phyloP scores from a whole-genome alignment of 1,284 basidiomycete species.

The Pascua guehoae region DNA sequence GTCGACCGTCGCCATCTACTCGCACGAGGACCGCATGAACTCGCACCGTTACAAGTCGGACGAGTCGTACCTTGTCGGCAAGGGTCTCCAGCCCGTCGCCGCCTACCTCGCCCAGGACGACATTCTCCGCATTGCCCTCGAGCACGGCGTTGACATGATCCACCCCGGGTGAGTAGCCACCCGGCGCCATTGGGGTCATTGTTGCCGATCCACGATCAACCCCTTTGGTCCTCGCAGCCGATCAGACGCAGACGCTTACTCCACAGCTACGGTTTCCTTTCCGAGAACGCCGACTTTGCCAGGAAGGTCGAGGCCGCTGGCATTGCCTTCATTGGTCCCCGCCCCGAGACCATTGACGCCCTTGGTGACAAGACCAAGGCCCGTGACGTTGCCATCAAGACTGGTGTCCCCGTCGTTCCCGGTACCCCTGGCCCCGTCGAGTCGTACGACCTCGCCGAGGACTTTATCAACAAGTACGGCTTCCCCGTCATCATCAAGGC shows the following conservation, averaged over 20 bases:
- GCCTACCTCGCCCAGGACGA: constrained; percentile 98
- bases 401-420: constrained; percentile 92
- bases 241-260: constrained; percentile 4
- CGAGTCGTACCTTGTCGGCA: constrained; percentile 97
- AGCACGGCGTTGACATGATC: constrained; percentile 99
- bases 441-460: constrained; percentile 73
- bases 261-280: constrained; percentile 91
- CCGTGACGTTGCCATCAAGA: constrained; percentile 70
- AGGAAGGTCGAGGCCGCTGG: constrained; percentile 95
- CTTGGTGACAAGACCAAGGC: constrained; percentile 99
- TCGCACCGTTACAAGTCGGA: constrained; percentile 99
- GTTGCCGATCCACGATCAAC: background rate
- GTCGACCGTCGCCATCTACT: constrained; percentile 99
- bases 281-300: constrained; percentile 94
- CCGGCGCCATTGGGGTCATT: too few species aligned
- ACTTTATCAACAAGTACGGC: constrained; percentile 90
- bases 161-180: constrained; percentile 78
- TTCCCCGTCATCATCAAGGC: constrained; percentile 99
- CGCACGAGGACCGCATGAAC: constrained; percentile 90
- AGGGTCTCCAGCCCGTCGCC: constrained; percentile 88
- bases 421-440: constrained; percentile 93
- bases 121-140: constrained; percentile 89
- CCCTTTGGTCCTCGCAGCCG: too few species aligned
- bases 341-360: constrained; percentile 94
- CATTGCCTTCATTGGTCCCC: constrained; percentile 93